These are phyloP conservation scores for Sphagnum magellanicum DNA, from an alignment of 228 moss, liverwort and hornwort species.

Conservation along the genomic window DNA sequence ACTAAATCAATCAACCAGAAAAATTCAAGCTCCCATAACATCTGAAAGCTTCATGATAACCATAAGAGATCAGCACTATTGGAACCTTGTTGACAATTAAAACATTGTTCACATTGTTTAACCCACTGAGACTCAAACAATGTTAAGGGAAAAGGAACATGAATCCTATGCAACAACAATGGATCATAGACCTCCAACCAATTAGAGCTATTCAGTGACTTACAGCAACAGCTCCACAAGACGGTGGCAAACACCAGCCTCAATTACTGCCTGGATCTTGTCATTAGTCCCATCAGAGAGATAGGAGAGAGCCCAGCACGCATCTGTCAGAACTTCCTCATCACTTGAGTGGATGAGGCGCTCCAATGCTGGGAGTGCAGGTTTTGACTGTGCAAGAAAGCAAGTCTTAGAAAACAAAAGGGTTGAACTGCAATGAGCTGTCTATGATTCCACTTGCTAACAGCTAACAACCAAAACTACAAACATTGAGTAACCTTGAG, in stretches of 20 bases:
- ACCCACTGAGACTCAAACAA: no score
- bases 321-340: constrained; percentile 96
- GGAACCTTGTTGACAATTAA: no score
- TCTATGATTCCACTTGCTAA: no score
- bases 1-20: constrained; percentile 2
- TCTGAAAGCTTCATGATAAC: no score
- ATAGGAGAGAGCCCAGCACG: constrained; percentile 97
- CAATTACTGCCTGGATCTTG: constrained; percentile 97
- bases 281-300: constrained; percentile 95
- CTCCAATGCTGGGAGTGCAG: constrained; percentile 92
- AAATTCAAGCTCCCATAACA: no score
- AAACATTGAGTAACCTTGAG: background rate
- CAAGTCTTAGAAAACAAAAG: background rate
- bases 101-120: no score
- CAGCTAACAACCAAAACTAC: background rate
- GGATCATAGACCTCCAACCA: no score
- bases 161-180: no score
- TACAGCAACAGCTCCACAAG: constrained; percentile 88
- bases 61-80: no score
- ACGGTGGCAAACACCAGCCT: constrained; percentile 92
- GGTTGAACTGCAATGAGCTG: no score
- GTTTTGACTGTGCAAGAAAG: constrained; percentile 61
- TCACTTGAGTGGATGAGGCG: constrained; percentile 84
- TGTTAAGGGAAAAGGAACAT: no score
- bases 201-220: constrained; percentile 7